These are phyloP conservation scores for Mycena amicta DNA, from an alignment of 768 basidiomycete species.

Conservation along the genomic window DNA sequence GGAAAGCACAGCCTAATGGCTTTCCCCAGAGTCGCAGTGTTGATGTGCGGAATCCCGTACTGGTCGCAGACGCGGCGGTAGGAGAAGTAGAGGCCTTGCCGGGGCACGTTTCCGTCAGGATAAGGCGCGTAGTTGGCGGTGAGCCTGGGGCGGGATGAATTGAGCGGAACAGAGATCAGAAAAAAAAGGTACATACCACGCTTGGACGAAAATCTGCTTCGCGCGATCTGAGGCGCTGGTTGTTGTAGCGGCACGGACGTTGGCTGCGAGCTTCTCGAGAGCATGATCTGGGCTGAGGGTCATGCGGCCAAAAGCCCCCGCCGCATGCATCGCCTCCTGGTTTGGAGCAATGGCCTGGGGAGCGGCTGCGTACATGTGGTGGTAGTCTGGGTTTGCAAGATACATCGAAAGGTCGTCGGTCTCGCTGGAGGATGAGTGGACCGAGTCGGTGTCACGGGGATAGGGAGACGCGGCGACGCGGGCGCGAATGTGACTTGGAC, in stretches of 20 bases:
- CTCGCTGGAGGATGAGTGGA: constrained; percentile 86
- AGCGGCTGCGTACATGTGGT: constrained; percentile 58
- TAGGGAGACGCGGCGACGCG: constrained; percentile 83
- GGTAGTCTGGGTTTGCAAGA: constrained; percentile 64
- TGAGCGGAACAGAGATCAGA: constrained; percentile 8
- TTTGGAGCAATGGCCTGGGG: constrained; percentile 48
- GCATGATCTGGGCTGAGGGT: constrained; percentile 74
- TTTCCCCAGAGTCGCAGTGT: constrained; percentile 94
- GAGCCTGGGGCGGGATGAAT: constrained; percentile 52
- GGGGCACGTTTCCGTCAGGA: constrained; percentile 90
- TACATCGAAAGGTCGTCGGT: constrained; percentile 87
- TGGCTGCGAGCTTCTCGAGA: constrained; percentile 84
- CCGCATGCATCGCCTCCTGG: constrained; percentile 61
- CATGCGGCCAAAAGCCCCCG: constrained; percentile 80
- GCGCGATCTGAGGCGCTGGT: constrained; percentile 90
- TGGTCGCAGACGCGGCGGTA: constrained; percentile 90
- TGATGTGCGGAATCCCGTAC: constrained; percentile 92
- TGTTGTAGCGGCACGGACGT: constrained; percentile 86
- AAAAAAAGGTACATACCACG: constrained; percentile 61
- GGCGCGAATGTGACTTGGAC: constrained; percentile 76
- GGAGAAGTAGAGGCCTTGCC: constrained; percentile 92
- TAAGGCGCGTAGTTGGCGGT: constrained; percentile 89
- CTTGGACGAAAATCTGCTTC: constrained; percentile 91
- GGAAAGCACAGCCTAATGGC: constrained; percentile 93
- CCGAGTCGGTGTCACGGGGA: constrained; percentile 82